Evolutionary conservation across 495 filamentous ascomycete genomes (phyloP).

Genomic region (Neurospora terricola): DNA sequence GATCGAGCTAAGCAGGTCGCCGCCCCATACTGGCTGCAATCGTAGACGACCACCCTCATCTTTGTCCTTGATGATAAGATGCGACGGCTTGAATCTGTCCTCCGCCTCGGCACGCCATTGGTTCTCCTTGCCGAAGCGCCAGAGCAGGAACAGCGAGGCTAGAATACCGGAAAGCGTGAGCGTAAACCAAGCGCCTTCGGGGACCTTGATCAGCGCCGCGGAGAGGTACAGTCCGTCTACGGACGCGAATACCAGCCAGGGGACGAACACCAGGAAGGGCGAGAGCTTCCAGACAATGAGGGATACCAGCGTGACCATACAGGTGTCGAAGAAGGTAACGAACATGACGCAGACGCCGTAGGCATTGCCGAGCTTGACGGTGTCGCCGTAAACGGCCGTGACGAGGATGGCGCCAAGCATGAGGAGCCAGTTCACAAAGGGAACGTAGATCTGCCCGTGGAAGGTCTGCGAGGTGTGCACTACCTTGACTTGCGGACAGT

Average conservation of each 20-base stretch:
- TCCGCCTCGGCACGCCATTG: conserved; percentile 60
- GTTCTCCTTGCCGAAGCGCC: conserved; percentile 65
- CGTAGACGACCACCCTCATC: conserved; percentile 14
- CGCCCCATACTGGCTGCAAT: conserved; percentile 35
- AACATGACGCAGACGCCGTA: conserved; percentile 59
- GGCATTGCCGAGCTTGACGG: conserved; percentile 39
- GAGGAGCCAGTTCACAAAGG: conserved; percentile 61
- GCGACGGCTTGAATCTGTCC: conserved; percentile 44
- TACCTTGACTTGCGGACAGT: conserved; percentile 64
- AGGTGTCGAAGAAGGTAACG: conserved; percentile 65
- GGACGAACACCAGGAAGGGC: conserved; percentile 43
- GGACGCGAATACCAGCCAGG: conserved; percentile 51
- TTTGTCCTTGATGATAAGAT: conserved; percentile 24
- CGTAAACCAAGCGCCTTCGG: conserved; percentile 67
- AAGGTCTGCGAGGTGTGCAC: conserved; percentile 56
- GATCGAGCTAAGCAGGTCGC: conserved; percentile 32
- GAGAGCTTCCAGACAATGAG: conserved; percentile 58
- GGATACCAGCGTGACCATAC: conserved; percentile 56
- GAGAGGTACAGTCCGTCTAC: conserved; percentile 59
- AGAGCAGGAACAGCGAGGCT: conserved; percentile 52
- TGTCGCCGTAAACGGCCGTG: conserved; percentile 62
- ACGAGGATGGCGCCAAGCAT: conserved; percentile 68
- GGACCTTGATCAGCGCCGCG: conserved; percentile 57
- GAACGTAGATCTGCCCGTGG: conserved; percentile 64
- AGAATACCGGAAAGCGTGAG: conserved; percentile 50